phyloP scores from a whole-genome alignment of 202 grass and related monocot genomes.

The Hordeum pubiflorum region DNA sequence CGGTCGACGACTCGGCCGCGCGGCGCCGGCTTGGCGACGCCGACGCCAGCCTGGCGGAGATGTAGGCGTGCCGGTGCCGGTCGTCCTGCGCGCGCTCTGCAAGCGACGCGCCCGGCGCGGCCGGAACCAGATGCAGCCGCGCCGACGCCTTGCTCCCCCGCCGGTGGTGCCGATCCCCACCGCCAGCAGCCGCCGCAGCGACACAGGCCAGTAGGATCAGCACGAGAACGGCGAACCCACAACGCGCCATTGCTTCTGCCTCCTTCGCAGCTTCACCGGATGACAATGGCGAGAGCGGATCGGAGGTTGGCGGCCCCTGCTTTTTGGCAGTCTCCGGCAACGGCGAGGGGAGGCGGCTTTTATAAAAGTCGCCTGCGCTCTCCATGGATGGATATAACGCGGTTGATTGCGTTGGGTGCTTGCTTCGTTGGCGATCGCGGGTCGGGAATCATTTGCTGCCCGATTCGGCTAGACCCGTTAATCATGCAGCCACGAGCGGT shows the following conservation, averaged over 20 bases:
- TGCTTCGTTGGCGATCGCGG: slow-evolving; percentile 29
- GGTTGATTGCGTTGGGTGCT: slow-evolving; percentile 13
- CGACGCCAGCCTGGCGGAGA: background rate
- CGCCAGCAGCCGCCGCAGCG: background rate
- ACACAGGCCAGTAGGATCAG: background rate
- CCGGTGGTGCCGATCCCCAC: background rate
- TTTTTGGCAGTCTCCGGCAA: slow-evolving; percentile 33
- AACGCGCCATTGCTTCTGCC: slow-evolving; percentile 2
- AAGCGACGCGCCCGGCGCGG: slow-evolving; percentile 20
- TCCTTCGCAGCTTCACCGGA: background rate
- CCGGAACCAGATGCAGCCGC: background rate
- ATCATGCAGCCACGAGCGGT: too few relatives aligned
- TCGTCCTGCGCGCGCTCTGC: slow-evolving; percentile 18
- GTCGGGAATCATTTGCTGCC: background rate
- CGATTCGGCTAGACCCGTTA: background rate
- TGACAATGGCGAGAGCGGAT: background rate
- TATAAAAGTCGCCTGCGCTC: slow-evolving; percentile 19
- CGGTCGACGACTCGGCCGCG: background rate
- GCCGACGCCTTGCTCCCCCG: background rate
- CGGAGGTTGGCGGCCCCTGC: background rate
- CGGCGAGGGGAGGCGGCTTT: slow-evolving; percentile 17
- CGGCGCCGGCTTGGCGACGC: background rate
- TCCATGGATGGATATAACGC: slow-evolving; percentile 28
- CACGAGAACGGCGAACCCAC: background rate
- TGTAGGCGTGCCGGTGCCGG: slow-evolving; percentile 31